phyloP scores from a whole-genome alignment of 169 alveolate genomes.

The Cystoisospora suis region DNA sequence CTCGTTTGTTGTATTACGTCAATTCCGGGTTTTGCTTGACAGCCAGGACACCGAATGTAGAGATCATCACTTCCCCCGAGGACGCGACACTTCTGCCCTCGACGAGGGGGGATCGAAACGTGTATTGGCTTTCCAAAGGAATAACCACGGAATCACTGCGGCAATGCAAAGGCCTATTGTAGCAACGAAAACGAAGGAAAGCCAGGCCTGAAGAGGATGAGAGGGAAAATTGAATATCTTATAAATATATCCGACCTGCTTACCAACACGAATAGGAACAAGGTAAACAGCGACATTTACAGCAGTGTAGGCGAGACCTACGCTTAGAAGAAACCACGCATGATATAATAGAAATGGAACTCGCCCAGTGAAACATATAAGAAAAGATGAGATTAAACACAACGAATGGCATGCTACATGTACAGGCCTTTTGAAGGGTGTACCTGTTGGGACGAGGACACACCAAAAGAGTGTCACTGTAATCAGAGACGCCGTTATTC shows the following conservation, averaged over 20 bases:
- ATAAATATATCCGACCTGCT: neutral
- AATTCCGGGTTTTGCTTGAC: too few species aligned
- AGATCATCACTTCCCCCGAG: too few species aligned
- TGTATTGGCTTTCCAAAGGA: neutral
- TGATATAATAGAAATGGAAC: constrained; percentile 9
- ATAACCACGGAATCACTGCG: neutral
- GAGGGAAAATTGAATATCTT: constrained; percentile 6
- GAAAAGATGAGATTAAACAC: neutral
- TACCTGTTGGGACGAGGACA: neutral
- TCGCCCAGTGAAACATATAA: neutral
- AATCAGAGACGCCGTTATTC: neutral
- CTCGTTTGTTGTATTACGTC: too few species aligned
- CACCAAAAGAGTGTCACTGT: neutral
- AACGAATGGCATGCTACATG: neutral
- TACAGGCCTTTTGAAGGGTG: neutral
- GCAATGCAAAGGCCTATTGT: neutral
- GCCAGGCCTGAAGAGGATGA: neutral
- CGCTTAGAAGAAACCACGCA: neutral
- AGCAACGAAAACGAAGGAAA: neutral
- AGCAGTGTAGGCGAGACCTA: neutral
- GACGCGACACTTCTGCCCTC: too few species aligned
- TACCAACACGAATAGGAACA: neutral
- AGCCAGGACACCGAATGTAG: too few species aligned
- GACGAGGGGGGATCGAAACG: constrained; percentile 10
- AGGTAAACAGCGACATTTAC: neutral